Percentiles rank a stretch among this genome's conserved stretches.
Conservation (phyloP, 148 eudicot species). For the Euryodendron excelsum region DNA sequence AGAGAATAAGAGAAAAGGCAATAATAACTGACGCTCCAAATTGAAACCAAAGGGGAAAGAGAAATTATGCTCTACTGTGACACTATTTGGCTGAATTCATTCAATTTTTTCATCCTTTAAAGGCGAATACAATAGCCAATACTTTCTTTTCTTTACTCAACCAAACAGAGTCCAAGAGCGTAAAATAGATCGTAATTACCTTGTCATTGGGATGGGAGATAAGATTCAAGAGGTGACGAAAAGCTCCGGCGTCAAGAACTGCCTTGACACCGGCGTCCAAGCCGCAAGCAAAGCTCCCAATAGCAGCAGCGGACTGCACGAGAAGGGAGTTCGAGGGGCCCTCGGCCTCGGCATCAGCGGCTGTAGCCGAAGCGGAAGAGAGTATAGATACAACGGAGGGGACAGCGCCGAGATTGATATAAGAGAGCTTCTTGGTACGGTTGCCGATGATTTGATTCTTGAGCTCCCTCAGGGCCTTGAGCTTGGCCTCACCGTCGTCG, state of each 20-base stretch:
- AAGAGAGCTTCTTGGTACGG: constrained; percentile 76
- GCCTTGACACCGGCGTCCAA: constrained; percentile 76
- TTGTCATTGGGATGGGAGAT: constrained; percentile 54
- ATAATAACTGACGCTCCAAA: background rate
- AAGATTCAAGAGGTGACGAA: constrained; percentile 49
- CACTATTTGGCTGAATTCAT: background rate
- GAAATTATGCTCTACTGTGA: background rate
- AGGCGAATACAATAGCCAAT: background rate
- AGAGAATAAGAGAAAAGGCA: background rate
- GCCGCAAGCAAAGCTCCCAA: constrained; percentile 94
- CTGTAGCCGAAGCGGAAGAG: constrained; percentile 25
- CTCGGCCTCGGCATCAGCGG: constrained; percentile 14
- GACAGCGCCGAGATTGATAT: constrained; percentile 68
- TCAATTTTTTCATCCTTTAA: background rate
- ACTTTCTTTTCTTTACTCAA: background rate
- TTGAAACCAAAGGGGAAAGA: background rate
- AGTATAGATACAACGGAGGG: constrained; percentile 61
- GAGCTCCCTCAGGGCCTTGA: constrained; percentile 68
- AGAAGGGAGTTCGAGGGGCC: constrained; percentile 23
- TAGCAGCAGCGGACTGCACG: constrained; percentile 61
- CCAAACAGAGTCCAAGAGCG: background rate
- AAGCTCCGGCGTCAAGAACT: constrained; percentile 72
- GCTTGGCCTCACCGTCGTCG: constrained; percentile 46
- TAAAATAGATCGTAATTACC: constrained; percentile 26
- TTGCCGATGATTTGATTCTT: constrained; percentile 93